phyloP scores from a whole-genome alignment of 106 monocot genomes.

The Triglochin maritima region DNA sequence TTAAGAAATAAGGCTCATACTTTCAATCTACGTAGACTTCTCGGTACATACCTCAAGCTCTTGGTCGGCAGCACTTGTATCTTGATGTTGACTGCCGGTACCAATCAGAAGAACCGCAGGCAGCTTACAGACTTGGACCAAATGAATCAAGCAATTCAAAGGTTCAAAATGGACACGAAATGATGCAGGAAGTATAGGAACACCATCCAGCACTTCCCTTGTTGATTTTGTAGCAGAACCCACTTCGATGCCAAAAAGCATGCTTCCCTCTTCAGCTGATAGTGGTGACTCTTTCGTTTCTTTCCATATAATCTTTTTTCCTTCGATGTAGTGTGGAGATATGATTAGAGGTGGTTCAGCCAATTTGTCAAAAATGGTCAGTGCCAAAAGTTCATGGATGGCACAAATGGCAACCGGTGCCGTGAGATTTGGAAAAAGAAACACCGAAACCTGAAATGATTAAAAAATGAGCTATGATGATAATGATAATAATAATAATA shows the following conservation, averaged over 20 bases:
- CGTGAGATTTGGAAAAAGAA: slow-evolving; percentile 42
- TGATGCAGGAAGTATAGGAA: slow-evolving; percentile 26
- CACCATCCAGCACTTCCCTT: slow-evolving; percentile 20
- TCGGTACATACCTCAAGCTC: slow-evolving; percentile 36
- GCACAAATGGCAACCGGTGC: slow-evolving; percentile 67
- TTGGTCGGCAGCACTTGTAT: slow-evolving; percentile 9
- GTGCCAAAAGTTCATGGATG: slow-evolving; percentile 38
- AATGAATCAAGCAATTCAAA: slow-evolving; percentile 45
- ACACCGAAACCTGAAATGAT: slow-evolving; percentile 34
- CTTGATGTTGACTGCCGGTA: slow-evolving; percentile 10
- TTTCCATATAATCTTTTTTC: slow-evolving; percentile 22
- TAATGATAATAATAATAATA: background rate
- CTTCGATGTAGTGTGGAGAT: slow-evolving; percentile 29
- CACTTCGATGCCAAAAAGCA: slow-evolving; percentile 41
- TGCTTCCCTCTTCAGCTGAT: slow-evolving; percentile 5
- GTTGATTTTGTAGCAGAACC: slow-evolving; percentile 26
- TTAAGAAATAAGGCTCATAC: background rate
- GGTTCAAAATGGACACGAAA: slow-evolving; percentile 36
- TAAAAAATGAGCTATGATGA: background rate
- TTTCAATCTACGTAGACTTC: background rate
- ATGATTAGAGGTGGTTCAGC: slow-evolving; percentile 24
- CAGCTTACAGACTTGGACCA: slow-evolving; percentile 36
- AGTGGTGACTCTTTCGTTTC: slow-evolving; percentile 4
- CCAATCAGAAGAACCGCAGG: slow-evolving; percentile 34
- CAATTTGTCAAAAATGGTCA: slow-evolving; percentile 18